Percentiles rank a stretch among this genome's conserved stretches.
Evolutionary conservation across 2,329 filamentous ascomycete species (phyloP).

Genomic region (Clarireedia hainanense): DNA sequence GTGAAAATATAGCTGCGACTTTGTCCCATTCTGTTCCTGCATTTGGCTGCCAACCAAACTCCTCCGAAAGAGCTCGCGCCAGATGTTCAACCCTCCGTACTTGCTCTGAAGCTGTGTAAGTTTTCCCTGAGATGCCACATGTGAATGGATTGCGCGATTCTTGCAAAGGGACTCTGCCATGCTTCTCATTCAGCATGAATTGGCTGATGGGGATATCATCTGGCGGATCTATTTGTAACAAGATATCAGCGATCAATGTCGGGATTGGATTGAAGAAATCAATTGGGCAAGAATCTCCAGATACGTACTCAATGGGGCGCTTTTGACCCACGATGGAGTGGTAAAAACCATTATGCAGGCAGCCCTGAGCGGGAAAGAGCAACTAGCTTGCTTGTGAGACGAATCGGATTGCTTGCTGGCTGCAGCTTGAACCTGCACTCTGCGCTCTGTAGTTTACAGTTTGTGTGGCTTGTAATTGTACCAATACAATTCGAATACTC

Average conservation of each 20-base stretch:
- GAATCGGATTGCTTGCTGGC: not conserved
- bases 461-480: too few relatives aligned
- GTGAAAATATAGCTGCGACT: constrained; percentile 66
- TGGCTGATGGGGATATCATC: constrained; percentile 68
- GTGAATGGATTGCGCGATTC: constrained; percentile 65
- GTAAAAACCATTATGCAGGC: constrained; percentile 37
- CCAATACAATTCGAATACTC: too few relatives aligned
- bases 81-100: constrained; percentile 58
- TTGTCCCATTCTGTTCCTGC: constrained; percentile 74
- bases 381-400: not conserved
- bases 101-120: constrained; percentile 56
- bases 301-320: constrained; percentile 45
- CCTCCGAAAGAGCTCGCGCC: constrained; percentile 59
- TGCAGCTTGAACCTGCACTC: not conserved
- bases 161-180: constrained; percentile 57
- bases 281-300: not conserved
- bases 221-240: constrained; percentile 34
- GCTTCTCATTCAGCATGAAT: constrained; percentile 67
- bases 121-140: constrained; percentile 64
- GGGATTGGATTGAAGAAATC: not conserved
- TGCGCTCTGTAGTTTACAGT: too few relatives aligned
- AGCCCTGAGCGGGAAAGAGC: not conserved
- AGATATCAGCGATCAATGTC: constrained; percentile 5
- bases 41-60: constrained; percentile 64
- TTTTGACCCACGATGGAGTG: constrained; percentile 53